Evolutionary conservation across 1,284 basidiomycete species (phyloP).

Genomic region (Ganoderma sp.): DNA sequence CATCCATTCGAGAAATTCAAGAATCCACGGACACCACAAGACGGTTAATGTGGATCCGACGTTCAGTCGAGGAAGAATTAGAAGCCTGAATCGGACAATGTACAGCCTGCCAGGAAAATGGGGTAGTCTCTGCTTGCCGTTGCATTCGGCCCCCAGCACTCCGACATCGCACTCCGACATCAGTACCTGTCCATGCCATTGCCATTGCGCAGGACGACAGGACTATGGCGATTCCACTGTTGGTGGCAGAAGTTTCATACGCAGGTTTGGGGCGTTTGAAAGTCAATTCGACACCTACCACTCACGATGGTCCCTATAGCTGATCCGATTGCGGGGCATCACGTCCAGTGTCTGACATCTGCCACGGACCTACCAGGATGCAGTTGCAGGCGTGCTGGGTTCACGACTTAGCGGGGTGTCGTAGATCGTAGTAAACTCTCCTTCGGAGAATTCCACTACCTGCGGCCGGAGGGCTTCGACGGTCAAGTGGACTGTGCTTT

Average conservation of each 20-base stretch:
- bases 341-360: constrained; percentile 1
- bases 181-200: neutral
- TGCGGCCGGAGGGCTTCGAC: neutral
- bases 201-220: neutral
- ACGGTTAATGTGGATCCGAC: neutral
- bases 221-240: neutral
- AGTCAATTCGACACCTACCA: neutral
- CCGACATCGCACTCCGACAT: neutral
- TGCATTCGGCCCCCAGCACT: neutral
- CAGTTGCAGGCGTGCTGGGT: neutral
- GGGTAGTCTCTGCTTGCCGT: neutral
- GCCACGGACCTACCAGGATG: neutral
- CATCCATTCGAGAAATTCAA: neutral
- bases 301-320: neutral
- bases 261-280: neutral
- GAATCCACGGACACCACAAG: neutral
- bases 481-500: neutral
- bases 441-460: neutral
- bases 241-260: neutral
- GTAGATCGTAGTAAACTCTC: neutral
- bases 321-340: neutral
- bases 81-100: neutral
- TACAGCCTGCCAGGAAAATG: neutral
- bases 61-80: neutral
- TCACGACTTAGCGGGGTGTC: neutral